phyloP scores from a whole-genome alignment of 352 stramenopile genomes.

The Phytophthora macrochlamydospora region DNA sequence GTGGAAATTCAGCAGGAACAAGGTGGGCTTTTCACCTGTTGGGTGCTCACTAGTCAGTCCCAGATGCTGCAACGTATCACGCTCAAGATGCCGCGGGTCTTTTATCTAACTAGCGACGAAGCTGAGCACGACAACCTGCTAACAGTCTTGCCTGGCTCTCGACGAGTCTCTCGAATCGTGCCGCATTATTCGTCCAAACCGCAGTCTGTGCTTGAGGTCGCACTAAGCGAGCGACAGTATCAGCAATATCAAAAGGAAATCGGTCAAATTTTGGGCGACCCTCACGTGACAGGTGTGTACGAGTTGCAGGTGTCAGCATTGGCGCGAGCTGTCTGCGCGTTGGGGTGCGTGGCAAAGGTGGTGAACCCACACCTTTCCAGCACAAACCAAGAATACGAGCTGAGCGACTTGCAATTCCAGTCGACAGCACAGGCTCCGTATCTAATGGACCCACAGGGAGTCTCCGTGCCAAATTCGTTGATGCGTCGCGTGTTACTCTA shows the following conservation, averaged over 20 bases:
- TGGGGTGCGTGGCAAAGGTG: constrained; percentile 89
- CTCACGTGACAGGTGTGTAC: constrained; percentile 90
- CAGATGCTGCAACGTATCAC: constrained; percentile 78
- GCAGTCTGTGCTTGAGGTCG: constrained; percentile 67
- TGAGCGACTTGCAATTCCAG: constrained; percentile 76
- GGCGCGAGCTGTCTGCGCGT: constrained; percentile 88
- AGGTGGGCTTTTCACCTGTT: constrained; percentile 92
- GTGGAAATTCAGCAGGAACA: constrained; percentile 82
- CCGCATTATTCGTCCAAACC: constrained; percentile 61
- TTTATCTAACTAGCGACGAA: constrained; percentile 71
- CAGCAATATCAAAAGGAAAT: constrained; percentile 80
- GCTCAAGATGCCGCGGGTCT: constrained; percentile 69
- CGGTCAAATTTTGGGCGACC: constrained; percentile 79
- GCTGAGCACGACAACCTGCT: constrained; percentile 82
- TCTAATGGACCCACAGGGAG: constrained; percentile 41
- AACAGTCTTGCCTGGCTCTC: constrained; percentile 53
- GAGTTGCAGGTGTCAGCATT: constrained; percentile 93
- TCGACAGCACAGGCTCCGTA: constrained; percentile 71
- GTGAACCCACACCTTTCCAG: constrained; percentile 52
- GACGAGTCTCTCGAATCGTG: constrained; percentile 60
- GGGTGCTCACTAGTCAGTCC: constrained; percentile 92
- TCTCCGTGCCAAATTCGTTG: constrained; percentile 22
- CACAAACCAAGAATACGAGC: constrained; percentile 58
- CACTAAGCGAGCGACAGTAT: constrained; percentile 75
- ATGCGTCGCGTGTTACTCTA: constrained; percentile 72